Base-by-base conservation (phyloP, 306 rosid genomes). In the Senna tora region DNA sequence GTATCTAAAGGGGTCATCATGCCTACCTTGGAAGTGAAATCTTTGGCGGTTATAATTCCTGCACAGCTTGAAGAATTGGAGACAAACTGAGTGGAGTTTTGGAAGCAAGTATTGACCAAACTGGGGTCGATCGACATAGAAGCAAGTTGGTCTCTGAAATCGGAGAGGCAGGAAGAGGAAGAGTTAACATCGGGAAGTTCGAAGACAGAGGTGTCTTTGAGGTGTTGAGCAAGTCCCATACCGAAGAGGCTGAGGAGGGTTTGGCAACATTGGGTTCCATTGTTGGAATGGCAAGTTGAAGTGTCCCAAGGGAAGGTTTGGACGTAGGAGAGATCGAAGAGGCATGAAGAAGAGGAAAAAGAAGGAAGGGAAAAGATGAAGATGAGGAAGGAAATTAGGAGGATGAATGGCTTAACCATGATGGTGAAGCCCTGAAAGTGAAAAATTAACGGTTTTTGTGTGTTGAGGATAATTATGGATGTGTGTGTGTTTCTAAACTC, bases 281-380 rank as follows among this genome's bases (percentile, higher is more conserved):
- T 71, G 25, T 68, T 28, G 2, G 86, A 58, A 11, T 8, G 72
- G 72, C 98, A 92, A 2, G 71, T 7, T 30, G 98, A 72, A 25
- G 88, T 70, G 89, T 92, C 84, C 98, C 98, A 90, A 3, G 96
- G 95, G 55, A 86, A 64, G 67, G 89, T 83, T 4, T 69, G 38
- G 12, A 92, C 95, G 46, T 86, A 90, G 83, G 77, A 82, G 41
- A 92, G 86, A 76, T 92, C 92, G 0, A 92, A 66, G 49, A 94
- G 96, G 17, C 98, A 92, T 34, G 86, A 62, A 0, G 87, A 65
- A 32, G 81, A 6, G 2, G 21, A n/a, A 50, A 73, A 41, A 21
- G 63, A 8, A 59, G 46, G 4, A 60, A 25, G 1, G 28, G 46
- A 16, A 7, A 28, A 36, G 84, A 33, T 21, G 57, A 56, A 12